These are phyloP conservation scores for Yamagishiella unicocca DNA, from an alignment of 139 green algal genomes.

Conservation along the genomic window DNA sequence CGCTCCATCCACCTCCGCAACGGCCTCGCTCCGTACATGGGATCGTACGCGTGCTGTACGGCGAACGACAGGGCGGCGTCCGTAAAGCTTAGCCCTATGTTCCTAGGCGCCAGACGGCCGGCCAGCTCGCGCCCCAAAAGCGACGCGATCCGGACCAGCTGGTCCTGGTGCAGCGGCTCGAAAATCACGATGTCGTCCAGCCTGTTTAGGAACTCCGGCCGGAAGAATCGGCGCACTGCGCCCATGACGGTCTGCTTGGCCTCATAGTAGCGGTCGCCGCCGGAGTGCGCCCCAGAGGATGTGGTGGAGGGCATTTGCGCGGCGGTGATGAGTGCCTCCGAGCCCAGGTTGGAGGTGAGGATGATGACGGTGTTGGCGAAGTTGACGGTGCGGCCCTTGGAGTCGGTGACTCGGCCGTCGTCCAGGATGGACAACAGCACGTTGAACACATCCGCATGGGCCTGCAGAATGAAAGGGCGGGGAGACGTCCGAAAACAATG, in stretches of 20 bases:
- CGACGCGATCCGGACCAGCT: slow-evolving; percentile 14
- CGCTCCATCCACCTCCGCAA: slow-evolving; percentile 81
- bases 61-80: slow-evolving; percentile 71
- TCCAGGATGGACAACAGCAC: slow-evolving; percentile 92
- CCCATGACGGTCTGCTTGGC: slow-evolving; percentile 42
- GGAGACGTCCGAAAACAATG: too few species aligned
- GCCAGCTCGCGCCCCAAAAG: slow-evolving; percentile 26
- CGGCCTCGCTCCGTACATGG: slow-evolving; percentile 69
- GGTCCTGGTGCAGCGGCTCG: slow-evolving; percentile 63
- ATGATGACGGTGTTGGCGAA: slow-evolving; percentile 97
- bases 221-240: slow-evolving; percentile 66
- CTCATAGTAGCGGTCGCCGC: background rate
- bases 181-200: slow-evolving; percentile 94
- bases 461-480: slow-evolving; percentile 25
- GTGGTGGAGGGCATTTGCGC: slow-evolving; percentile 46
- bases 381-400: slow-evolving; percentile 91
- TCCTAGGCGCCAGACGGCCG: slow-evolving; percentile 36
- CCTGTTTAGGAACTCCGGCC: slow-evolving; percentile 92
- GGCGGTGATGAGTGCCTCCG: slow-evolving; percentile 52
- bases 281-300: background rate
- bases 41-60: slow-evolving; percentile 66
- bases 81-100: slow-evolving; percentile 43
- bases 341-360: slow-evolving; percentile 95
- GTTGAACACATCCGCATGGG: slow-evolving; percentile 87
- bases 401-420: slow-evolving; percentile 90